Base-by-base conservation (phyloP, 331 rosid species). In the Prunus yedoensis region DNA sequence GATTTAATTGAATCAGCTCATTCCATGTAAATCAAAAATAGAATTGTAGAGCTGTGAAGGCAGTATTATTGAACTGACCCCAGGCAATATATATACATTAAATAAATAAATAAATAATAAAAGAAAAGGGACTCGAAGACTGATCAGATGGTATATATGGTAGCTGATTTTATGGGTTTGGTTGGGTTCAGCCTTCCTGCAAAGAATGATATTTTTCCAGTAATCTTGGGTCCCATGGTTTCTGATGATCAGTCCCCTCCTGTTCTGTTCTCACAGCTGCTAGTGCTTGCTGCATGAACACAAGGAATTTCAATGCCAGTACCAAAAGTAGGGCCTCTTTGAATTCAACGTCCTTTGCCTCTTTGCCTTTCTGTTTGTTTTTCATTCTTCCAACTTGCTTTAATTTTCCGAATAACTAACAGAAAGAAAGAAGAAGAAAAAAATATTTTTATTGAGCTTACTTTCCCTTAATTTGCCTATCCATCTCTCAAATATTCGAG, bases 201-300 rank as follows among this genome's bases (percentile, higher is more conserved):
- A 41, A 56, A 38, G 66, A 71, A 56, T 71, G 25, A 71, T 6
- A 20, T 32, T 41, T 8, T 41, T 32, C 51, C 65, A 35, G 53
- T 70, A 54, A 20, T 35, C 52, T 25, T 20, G 41, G 68, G 76
- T 16, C 68, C 76, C 76, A 59, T 38, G 43, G 45, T 10, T 43
- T 23, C 25, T 41, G 66, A 38, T 41, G 66, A 38, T 41, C 20
- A 57, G 76, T 58, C 27, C 56, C 67, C 27, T 72, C 67, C 67
- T 21, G 25, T 41, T 57, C 67, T 57, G 28, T 27, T 27, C 28
- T 27, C 30, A 28, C 35, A 20, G 1, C 35, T 1, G 14, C 18
- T 5, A 32, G 10, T 59, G 10, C n/a, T 51, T 23, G 67, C 20
- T 63, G 7, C 18, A 30, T 63, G 46, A 32, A 32, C 68, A 63